Conservation (phyloP, 192 early-diverging fungal genomes). For the Backusella macrospora region DNA sequence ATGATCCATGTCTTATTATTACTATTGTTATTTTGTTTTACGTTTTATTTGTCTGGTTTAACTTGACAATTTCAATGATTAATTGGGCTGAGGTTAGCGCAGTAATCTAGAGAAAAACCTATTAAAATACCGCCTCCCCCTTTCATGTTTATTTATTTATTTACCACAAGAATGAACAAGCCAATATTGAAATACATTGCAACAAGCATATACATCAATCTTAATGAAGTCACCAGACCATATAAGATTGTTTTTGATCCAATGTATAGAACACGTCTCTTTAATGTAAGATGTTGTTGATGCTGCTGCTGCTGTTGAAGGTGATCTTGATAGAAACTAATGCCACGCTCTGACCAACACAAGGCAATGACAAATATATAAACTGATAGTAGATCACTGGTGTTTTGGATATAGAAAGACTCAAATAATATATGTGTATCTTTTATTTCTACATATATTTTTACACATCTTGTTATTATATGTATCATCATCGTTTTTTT, state of each 20-base stretch:
- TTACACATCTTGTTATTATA: neutral
- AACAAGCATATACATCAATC: slow-evolving; percentile 43
- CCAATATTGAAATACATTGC: slow-evolving; percentile 47
- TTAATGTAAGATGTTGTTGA: too few relatives aligned
- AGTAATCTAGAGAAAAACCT: slow-evolving; percentile 2
- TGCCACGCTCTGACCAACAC: slow-evolving; percentile 24
- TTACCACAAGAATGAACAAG: slow-evolving; percentile 37
- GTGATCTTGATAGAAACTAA: slow-evolving; percentile 25
- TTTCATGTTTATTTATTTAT: neutral
- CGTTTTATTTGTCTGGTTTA: neutral
- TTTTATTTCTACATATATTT: neutral
- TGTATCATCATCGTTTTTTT: too few relatives aligned
- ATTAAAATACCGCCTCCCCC: neutral
- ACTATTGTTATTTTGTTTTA: neutral
- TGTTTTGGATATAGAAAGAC: slow-evolving; percentile 12
- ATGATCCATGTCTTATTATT: neutral
- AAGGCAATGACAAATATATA: slow-evolving; percentile 28
- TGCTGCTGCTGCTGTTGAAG: neutral
- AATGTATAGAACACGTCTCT: neutral
- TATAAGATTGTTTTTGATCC: slow-evolving; percentile 15
- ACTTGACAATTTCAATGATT: slow-evolving; percentile 18
- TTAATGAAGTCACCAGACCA: slow-evolving; percentile 33
- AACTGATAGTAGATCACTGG: neutral
- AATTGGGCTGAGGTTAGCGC: slow-evolving; percentile 25
- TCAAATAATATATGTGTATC: slow-evolving; percentile 30